A percentile compares a stretch with the other conserved stretches of the same genome.
Conservation (phyloP, 176 grass and related monocot species). For the Ensete glaucum region DNA sequence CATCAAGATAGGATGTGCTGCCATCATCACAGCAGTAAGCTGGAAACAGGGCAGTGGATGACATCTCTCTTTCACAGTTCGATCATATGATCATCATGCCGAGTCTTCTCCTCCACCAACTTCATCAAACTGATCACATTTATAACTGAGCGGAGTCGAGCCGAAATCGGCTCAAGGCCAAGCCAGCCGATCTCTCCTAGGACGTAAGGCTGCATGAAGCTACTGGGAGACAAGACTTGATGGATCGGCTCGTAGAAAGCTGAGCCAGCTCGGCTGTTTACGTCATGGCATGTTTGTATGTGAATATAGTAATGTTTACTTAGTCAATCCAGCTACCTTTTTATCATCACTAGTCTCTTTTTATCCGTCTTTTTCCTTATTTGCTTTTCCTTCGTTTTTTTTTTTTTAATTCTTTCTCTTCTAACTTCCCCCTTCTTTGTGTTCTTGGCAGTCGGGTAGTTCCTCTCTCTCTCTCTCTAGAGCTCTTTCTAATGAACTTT, state of each 20-base stretch:
- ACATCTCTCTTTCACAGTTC: too few relatives aligned
- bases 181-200: too few relatives aligned
- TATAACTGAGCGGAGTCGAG: too few relatives aligned
- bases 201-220: not conserved
- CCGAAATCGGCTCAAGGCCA: too few relatives aligned
- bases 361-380: not conserved
- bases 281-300: slow-evolving; percentile 1
- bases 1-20: too few relatives aligned
- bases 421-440: not conserved
- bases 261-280: not conserved
- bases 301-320: not conserved
- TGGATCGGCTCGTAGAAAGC: not conserved
- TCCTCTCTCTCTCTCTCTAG: not conserved
- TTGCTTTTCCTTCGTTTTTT: not conserved
- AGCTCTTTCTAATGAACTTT: too few relatives aligned
- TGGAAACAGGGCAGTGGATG: too few relatives aligned
- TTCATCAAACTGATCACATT: too few relatives aligned
- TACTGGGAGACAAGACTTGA: not conserved
- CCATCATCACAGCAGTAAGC: too few relatives aligned
- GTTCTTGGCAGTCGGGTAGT: not conserved
- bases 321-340: not conserved
- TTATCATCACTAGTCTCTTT: not conserved
- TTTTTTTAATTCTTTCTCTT: not conserved
- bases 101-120: too few relatives aligned
- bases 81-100: too few relatives aligned